Evolutionary conservation across 768 basidiomycete genomes (phyloP).

Genomic region (Roridomyces roridus): DNA sequence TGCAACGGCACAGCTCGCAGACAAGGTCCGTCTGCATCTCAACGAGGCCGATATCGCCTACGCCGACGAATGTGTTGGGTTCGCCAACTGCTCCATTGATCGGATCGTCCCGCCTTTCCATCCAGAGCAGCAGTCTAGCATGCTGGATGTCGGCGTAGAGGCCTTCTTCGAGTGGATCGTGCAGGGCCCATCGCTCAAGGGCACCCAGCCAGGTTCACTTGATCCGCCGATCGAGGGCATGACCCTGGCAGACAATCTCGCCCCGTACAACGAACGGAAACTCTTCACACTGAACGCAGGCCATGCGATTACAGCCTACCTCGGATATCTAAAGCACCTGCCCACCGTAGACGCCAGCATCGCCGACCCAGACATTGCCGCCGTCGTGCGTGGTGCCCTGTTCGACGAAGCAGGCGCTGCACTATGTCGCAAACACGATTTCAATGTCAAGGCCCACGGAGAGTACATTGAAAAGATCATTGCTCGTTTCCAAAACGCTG

Average conservation of each 20-base stretch:
- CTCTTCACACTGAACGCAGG: slow-evolving; percentile 50
- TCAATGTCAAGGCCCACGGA: slow-evolving; percentile 31
- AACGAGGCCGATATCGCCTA: slow-evolving; percentile 33
- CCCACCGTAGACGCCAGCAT: slow-evolving; percentile 39
- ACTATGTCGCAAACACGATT: slow-evolving; percentile 35
- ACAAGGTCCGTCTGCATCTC: slow-evolving; percentile 35
- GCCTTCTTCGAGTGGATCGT: slow-evolving; percentile 49
- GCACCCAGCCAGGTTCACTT: slow-evolving; percentile 27
- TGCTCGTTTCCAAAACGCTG: slow-evolving; percentile 40
- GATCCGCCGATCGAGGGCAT: slow-evolving; percentile 32
- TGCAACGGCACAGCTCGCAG: slow-evolving; percentile 37
- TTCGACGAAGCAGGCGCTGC: slow-evolving; percentile 42
- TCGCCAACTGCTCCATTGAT: slow-evolving; percentile 49
- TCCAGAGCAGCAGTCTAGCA: slow-evolving; percentile 15
- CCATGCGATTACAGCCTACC: slow-evolving; percentile 45
- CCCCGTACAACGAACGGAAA: slow-evolving; percentile 47
- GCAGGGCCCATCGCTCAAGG: slow-evolving; percentile 36
- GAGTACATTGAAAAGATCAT: slow-evolving; percentile 41
- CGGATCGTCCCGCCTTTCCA: slow-evolving; percentile 39
- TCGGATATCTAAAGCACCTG: slow-evolving; percentile 38
- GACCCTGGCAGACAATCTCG: slow-evolving; percentile 36
- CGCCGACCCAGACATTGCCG: slow-evolving; percentile 33
- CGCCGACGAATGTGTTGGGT: slow-evolving; percentile 39
- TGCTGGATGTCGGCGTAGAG: slow-evolving; percentile 47
- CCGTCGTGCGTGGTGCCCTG: slow-evolving; percentile 38